Base-by-base conservation (phyloP, 2,329 filamentous ascomycete genomes). In the Ascochyta lentis region DNA sequence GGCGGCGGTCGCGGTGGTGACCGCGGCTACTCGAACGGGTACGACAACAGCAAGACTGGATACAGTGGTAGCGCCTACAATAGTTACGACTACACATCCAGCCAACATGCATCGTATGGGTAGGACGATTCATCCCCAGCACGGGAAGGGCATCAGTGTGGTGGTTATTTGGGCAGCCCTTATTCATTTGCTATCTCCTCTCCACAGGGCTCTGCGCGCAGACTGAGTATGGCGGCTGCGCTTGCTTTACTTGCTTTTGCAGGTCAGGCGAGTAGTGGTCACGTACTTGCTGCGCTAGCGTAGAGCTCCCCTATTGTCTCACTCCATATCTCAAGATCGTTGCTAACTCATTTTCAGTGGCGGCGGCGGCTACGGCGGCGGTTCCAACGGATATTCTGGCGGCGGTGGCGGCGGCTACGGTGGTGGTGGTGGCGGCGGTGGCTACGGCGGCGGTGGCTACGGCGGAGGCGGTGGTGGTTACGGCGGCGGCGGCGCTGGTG, bases 401-500 rank as follows among this genome's bases (percentile, higher is more conserved):
- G 52, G 56, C 49, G 41, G 47, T 39, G 52, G 56, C 45, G 56
- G 54, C 16, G 58, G 57, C 54, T 40, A 41, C 41, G 54, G 60
- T 31, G 48, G 54, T 26, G 58, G 56, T 12, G 50, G 51, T 19
- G 44, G 40, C 13, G 37, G 33, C 15, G 16, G 16, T n/a, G 33
- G 41, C 44, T 31, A 40, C 42, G 50, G 48, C 13, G 60, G 59
- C 40, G 50, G 48, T 15, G 60, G 59, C 40, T 89, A 84, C 62
- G 57, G 58, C 38, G 54, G 47, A 33, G 90, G 91, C 64, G 26
- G 27, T 7, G 92, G 93, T 76, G 94, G 98, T 79, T 69, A 71
- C 48, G 67, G 69, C 49, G 65, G 72, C 42, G 68, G 70, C 27
- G 63, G 61, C 39, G 54, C 58, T 43, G 91, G 92, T 65, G 93